A percentile compares a stretch with the other conserved stretches of the same genome.
phyloP scores from a whole-genome alignment of 169 alveolate genomes.

The Plasmodium reichenowi region DNA sequence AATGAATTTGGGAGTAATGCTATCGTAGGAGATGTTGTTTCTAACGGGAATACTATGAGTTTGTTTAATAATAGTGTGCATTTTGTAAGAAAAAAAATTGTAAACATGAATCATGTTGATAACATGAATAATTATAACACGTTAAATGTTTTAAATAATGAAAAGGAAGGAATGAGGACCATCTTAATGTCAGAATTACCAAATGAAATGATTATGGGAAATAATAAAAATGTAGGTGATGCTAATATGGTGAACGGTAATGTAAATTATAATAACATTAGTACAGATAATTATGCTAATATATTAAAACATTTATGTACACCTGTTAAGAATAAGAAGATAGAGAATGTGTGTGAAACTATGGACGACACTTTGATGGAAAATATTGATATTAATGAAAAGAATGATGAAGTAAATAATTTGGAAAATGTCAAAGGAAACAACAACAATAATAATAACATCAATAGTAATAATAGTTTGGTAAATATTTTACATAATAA shows the following conservation, averaged over 20 bases:
- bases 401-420: background rate
- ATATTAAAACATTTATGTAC: slow-evolving; percentile 65
- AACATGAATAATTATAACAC: background rate
- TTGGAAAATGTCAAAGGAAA: background rate
- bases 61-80: background rate
- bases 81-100: slow-evolving; percentile 3
- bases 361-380: slow-evolving; percentile 1
- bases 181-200: background rate
- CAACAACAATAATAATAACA: background rate
- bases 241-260: background rate
- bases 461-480: too few relatives aligned
- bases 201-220: background rate
- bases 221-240: background rate
- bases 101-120: background rate
- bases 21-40: too few relatives aligned
- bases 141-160: background rate
- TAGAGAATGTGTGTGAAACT: background rate
- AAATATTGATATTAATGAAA: background rate
- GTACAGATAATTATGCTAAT: slow-evolving; percentile 63
- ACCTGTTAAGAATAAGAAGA: slow-evolving; percentile 30
- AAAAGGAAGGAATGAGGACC: background rate
- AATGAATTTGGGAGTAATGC: too few relatives aligned
- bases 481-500: too few relatives aligned
- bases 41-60: background rate
- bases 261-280: slow-evolving; percentile 10